Base-by-base conservation (phyloP, 2,329 filamentous ascomycete species). In the Fusarium bactridioides region DNA sequence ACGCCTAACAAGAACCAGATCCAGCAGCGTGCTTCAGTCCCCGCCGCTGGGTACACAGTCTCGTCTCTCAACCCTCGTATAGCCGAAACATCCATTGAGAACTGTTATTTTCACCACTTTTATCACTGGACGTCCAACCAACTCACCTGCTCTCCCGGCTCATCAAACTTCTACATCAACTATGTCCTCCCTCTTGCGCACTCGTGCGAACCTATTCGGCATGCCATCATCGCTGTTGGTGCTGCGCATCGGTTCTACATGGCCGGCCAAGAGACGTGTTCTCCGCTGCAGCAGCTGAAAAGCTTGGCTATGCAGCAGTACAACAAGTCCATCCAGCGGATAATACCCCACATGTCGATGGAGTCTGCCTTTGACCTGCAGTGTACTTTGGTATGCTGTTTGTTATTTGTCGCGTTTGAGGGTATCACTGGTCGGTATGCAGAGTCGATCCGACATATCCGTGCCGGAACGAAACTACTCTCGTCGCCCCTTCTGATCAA, bases 381-480 rank as follows among this genome's bases (percentile, higher is more conserved):
- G 27, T 69, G 67, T 21, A 74, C 74, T 1, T 10, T 75, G 1
- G 64, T 77, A 2, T 74, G 74, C 27, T 77, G 76, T 33, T 43
- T 77, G 1, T 25, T 77, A 3, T 77, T 77, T 11, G 61, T 77
- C 5, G 75, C 74, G 1, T 72, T 76, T 12, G 76, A 77, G 48
- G 53, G 72, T 4, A 67, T 77, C 25, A 69, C 64, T 3, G 76
- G 75, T 15, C 64, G 73, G 7, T 77, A 77, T 40, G 55, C 67
- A 0, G 75, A 77, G 35, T 69, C 71, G 0, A 48, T 77, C 21
- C 64, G 64, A 18, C 76, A 77, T 21, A 71, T 77, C 5, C 61
- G 68, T 7, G 71, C 72, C 0, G 75, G 75, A 16, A 68, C 57
- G 1, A 44, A 45, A n/a, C 37, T 77, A 0, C 63, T 74, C 4